A percentile compares a stretch with the other conserved stretches of the same genome.
These are phyloP conservation scores for Medicago arabica DNA, from an alignment of 306 rosid species.

Conservation along the genomic window DNA sequence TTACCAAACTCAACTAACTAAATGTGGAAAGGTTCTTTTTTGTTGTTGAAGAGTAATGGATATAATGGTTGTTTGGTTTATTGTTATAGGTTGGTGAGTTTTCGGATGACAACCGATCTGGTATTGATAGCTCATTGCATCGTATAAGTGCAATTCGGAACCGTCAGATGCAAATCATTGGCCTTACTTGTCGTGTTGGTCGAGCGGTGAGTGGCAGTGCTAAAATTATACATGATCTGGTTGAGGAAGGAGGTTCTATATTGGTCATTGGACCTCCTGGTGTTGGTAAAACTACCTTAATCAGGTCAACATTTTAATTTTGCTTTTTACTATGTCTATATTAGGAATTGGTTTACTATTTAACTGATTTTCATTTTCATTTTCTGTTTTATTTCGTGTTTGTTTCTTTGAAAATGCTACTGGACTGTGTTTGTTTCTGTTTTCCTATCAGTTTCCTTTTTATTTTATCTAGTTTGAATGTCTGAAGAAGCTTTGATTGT, in stretches of 20 bases:
- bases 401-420: conserved; percentile 19
- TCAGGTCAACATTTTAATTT: conserved; percentile 59
- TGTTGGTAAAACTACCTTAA: conserved; percentile 96
- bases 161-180: conserved; percentile 90
- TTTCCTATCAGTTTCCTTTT: conserved; percentile 23
- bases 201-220: conserved; percentile 94
- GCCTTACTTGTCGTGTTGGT: conserved; percentile 98
- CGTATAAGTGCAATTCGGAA: conserved; percentile 95
- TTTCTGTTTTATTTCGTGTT: neutral
- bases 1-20: neutral
- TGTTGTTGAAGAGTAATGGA: neutral
- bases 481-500: conserved; percentile 44
- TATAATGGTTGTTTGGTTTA: conserved; percentile 10
- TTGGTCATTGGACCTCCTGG: conserved; percentile 99
- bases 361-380: neutral
- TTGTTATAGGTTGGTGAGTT: conserved; percentile 84
- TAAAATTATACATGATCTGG: conserved; percentile 79
- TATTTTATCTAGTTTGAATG: conserved; percentile 23
- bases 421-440: neutral
- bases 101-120: conserved; percentile 98
- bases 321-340: neutral
- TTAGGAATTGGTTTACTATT: conserved; percentile 19
- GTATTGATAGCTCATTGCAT: conserved; percentile 89
- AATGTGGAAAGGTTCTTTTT: neutral
- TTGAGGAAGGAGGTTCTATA: conserved; percentile 82